Evolutionary conservation across 805 yeast genomes (phyloP).

Genomic region (Candida parachauliodes): DNA sequence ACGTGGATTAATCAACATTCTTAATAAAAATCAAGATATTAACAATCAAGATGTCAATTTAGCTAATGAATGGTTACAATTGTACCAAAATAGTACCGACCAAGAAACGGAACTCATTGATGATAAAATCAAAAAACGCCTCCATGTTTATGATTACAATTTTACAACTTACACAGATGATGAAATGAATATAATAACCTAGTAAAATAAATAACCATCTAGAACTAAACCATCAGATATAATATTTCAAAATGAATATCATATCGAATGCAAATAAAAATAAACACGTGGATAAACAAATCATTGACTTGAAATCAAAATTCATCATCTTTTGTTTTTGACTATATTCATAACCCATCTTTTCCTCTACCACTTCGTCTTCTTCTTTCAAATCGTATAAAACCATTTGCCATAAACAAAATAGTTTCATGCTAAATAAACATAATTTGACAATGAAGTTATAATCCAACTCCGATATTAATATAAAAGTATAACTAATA

Average conservation of each 20-base stretch:
- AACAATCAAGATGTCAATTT: slow-evolving; percentile 5
- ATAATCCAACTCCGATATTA: not conserved
- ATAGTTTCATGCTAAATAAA: slow-evolving; percentile 26
- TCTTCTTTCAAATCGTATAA: slow-evolving; percentile 23
- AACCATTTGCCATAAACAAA: slow-evolving; percentile 28
- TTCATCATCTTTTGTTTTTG: not conserved
- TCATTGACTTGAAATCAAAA: not conserved
- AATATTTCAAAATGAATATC: not conserved
- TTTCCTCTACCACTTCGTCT: not conserved
- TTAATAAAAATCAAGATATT: slow-evolving; percentile 1
- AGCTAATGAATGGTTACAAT: slow-evolving; percentile 4
- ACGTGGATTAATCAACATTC: slow-evolving; percentile 9
- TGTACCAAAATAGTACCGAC: too few relatives aligned
- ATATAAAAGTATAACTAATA: slow-evolving; percentile 3
- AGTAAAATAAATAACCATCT: not conserved
- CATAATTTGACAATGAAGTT: slow-evolving; percentile 18
- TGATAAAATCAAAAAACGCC: not conserved
- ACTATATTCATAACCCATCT: not conserved
- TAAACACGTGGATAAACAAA: slow-evolving; percentile 1
- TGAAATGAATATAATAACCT: not conserved
- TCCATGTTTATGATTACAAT: slow-evolving; percentile 1
- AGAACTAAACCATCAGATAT: not conserved
- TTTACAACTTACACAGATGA: slow-evolving; percentile 4
- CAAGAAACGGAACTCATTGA: slow-evolving; percentile 5
- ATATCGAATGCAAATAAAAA: slow-evolving; percentile 1